These are phyloP conservation scores for Lunasporangiospora selenospora DNA, from an alignment of 192 early-diverging fungal species.

Conservation along the genomic window DNA sequence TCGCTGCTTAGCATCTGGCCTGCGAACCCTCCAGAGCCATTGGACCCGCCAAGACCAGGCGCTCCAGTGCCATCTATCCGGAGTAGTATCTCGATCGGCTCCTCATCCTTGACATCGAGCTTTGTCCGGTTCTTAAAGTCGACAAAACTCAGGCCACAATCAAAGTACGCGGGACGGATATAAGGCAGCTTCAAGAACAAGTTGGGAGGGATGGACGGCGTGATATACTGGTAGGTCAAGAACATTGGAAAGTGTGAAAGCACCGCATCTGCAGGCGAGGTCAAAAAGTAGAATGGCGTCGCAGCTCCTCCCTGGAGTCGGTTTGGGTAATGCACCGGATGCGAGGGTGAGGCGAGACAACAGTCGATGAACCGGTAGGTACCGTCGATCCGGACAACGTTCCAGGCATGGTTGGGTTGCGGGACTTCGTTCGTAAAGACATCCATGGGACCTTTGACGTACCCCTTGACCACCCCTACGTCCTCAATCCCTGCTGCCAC, in stretches of 20 bases:
- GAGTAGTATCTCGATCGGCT: constrained; percentile 14
- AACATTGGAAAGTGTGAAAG: constrained; percentile 44
- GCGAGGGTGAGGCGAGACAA: constrained; percentile 55
- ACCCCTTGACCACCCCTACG: constrained; percentile 54
- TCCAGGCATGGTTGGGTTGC: constrained; percentile 38
- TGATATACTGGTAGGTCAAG: constrained; percentile 49
- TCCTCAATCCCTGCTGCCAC: constrained; percentile 57
- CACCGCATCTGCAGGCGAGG: constrained; percentile 35
- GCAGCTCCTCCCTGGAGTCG: constrained; percentile 13
- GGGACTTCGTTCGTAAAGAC: constrained; percentile 40
- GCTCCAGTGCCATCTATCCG: constrained; percentile 15
- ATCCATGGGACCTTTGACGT: constrained; percentile 50
- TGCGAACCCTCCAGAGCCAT: constrained; percentile 14
- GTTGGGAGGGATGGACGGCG: constrained; percentile 38
- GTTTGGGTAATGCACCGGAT: constrained; percentile 48
- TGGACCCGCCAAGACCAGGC: neutral
- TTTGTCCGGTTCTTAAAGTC: constrained; percentile 30
- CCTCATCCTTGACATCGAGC: constrained; percentile 43
- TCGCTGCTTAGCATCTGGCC: constrained; percentile 11
- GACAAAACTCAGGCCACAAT: constrained; percentile 42
- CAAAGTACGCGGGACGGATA: constrained; percentile 53
- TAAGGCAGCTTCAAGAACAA: constrained; percentile 53
- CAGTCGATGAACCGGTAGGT: constrained; percentile 63
- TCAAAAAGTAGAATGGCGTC: constrained; percentile 46
- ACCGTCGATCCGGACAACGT: constrained; percentile 54